Evolutionary conservation across 164 flowering plant species (phyloP).

Genomic region (Chimonanthus praecox): DNA sequence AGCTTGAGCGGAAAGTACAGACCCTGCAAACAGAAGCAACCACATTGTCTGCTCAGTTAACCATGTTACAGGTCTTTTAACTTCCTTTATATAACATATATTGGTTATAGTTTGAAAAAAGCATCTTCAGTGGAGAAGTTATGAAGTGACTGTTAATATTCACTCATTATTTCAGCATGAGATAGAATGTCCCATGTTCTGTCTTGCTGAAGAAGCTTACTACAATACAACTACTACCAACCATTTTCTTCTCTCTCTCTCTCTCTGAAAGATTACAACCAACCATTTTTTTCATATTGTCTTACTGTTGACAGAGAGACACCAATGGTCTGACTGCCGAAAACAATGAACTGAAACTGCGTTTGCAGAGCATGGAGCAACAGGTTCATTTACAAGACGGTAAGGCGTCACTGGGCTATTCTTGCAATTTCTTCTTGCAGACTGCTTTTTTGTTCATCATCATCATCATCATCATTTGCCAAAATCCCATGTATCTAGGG

Average conservation of each 20-base stretch:
- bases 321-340: conserved; percentile 78
- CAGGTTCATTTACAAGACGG: conserved; percentile 98
- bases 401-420: conserved; percentile 20
- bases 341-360: conserved; percentile 84
- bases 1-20: conserved; percentile 91
- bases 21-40: conserved; percentile 90
- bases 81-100: background rate
- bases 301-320: conserved; percentile 60
- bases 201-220: background rate
- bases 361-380: conserved; percentile 90
- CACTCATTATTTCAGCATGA: background rate
- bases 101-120: background rate
- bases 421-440: background rate
- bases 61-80: conserved; percentile 66
- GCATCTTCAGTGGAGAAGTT: background rate
- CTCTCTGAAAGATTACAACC: background rate
- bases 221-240: background rate
- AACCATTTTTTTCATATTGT: background rate
- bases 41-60: conserved; percentile 81
- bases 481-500: no score
- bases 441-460: background rate
- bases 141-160: background rate
- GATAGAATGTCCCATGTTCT: background rate
- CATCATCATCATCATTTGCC: no score
- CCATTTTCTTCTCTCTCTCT: background rate